Evolutionary conservation across 257 asterid species (phyloP).

Genomic region (Solanum pinnatisectum): DNA sequence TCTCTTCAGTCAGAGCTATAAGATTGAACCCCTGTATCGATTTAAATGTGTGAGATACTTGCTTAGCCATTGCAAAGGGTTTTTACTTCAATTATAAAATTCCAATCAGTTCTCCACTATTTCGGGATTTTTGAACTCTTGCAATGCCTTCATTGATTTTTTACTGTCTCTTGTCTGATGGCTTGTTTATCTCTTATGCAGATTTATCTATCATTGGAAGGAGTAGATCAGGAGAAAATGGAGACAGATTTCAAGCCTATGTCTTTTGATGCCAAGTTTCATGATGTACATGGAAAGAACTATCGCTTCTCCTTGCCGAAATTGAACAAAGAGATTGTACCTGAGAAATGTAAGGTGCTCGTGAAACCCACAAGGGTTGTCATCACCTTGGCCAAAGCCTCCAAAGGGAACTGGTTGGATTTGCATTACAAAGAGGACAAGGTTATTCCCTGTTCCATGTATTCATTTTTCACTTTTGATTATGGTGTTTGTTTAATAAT

Average conservation of each 20-base stretch:
- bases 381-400: constrained; percentile 51
- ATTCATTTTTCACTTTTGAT: neutral
- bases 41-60: neutral
- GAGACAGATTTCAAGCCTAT: constrained; percentile 56
- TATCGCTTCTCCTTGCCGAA: constrained; percentile 73
- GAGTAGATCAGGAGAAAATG: constrained; percentile 65
- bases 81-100: neutral
- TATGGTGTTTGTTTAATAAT: neutral
- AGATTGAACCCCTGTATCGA: neutral
- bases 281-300: constrained; percentile 74
- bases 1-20: too few species aligned
- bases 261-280: constrained; percentile 66
- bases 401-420: constrained; percentile 79
- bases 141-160: neutral
- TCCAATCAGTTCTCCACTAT: neutral
- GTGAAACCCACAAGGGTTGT: constrained; percentile 75
- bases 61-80: neutral
- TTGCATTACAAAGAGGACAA: constrained; percentile 84
- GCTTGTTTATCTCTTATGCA: neutral
- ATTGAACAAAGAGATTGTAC: constrained; percentile 65
- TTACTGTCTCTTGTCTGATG: neutral
- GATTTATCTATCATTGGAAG: constrained; percentile 81
- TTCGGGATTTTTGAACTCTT: neutral
- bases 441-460: constrained; percentile 19
- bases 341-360: constrained; percentile 65